Evolutionary conservation across 2,329 filamentous ascomycete species (phyloP), one percentile per base, ranked within the genome.

Genomic region (Didymella keratinophila): DNA sequence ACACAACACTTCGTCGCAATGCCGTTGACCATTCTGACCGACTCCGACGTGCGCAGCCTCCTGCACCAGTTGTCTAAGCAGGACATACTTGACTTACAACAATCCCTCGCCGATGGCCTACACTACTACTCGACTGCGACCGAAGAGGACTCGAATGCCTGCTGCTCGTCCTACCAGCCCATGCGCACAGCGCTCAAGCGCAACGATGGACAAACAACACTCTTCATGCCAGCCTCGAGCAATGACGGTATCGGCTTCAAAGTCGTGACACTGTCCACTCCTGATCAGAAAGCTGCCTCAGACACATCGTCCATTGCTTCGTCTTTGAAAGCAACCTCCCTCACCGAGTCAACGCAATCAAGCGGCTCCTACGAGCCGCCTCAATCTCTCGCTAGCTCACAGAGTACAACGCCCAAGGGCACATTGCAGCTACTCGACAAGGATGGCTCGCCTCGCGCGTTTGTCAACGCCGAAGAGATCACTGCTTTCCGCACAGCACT

Each of bases 401-500:
- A 71, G 21, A 72, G 64, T 49, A 80, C 82, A n/a, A 82, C 81
- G 2, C 83, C 83, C 32, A 80, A 79, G 57, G 86, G 87, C 52
- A 84, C 83, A 20, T 73, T 89, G 16, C 87, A 86, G 0, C 78
- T 90, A 1, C 80, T 88, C 30, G 86, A 88, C 65, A 76, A 78
- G 14, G 69, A 77, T 28, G 87, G 87, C 11, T 78, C 80, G n/a
- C 84, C 86, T 0, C 82, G 84, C 18, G 89, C 85, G 1, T 75
- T 90, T 18, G 78, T 91, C 60, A 89, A 89, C 65, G 88, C 88
- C 0, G 85, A 86, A 57, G 88, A 89, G 65, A 78, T 91, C 18
- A 91, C 88, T 0, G 87, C 87, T 1, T 91, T 90, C 76, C 83
- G 88, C 44, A 91, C 89, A 0, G 86, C 88, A 0, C 78, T 91